Base-by-base conservation (phyloP, 192 early-diverging fungal species). In the Helicostylum pulchrum region DNA sequence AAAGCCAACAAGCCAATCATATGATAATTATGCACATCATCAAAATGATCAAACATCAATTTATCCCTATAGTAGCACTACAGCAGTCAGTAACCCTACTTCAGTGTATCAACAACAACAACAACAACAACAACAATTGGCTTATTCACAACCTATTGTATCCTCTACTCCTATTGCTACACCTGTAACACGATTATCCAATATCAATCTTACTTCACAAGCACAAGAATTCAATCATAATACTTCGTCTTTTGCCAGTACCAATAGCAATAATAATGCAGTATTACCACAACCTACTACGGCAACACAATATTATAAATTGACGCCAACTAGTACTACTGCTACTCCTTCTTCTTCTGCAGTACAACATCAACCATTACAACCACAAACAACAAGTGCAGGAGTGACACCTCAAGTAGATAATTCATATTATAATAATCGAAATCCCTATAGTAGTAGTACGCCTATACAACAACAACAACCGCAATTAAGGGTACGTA, bases 171-270 rank as follows among this genome's bases (percentile, higher is more conserved):
- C 46, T 4, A 19, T 19, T 48, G 36, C 36, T n/a, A 59, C 11
- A 42, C 12, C 57, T 8, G 20, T 42, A 11, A 17, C 32, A 19
- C 31, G 54, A 34, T 10, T 56, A 5, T 56, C 54, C 31, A 17
- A 34, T 34, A 56, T 56, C 2, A 56, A 39, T 56, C n/a, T 56
- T 34, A 39, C 54, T 11, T n/a, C 39, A 59, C 57, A 20, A 58
- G 36, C 56, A 43, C 39, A 34, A 43, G 36, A 58, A 12, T 43
- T 10, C 7, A 51, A 51, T 51, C 17, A 17, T 23, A 54, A n/a
- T n/a, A n/a, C n/a, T n/a, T n/a, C 12, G 23, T 48, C 60, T n/a
- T 53, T 23, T 45, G 23, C 15, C 19, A 64, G 4, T 31, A 61
- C 23, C 42, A 31, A 32, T 21, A 61, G 0, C 21, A 52, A 52